These are phyloP conservation scores for Penicillium sp. DNA, from an alignment of 2,329 filamentous ascomycete species.

Conservation along the genomic window DNA sequence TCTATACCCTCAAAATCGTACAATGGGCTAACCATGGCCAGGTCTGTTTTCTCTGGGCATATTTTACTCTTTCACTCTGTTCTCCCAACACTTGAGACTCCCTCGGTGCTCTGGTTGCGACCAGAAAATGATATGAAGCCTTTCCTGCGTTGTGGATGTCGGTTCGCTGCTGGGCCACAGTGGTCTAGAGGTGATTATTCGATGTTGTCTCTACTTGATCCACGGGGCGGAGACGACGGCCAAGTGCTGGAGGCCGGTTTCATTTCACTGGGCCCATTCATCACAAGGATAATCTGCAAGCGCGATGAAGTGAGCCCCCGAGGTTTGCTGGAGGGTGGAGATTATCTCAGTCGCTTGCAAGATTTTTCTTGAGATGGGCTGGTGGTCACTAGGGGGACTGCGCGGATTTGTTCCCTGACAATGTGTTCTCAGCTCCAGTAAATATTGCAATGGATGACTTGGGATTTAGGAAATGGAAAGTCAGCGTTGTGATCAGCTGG, in stretches of 20 bases:
- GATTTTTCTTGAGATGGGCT: background rate
- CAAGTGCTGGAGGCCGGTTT: background rate
- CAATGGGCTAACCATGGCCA: background rate
- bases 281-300: background rate
- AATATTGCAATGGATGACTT: background rate
- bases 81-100: background rate
- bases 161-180: too few relatives aligned
- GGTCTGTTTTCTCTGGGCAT: background rate
- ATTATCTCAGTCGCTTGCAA: background rate
- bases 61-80: background rate
- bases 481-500: background rate
- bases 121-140: too few relatives aligned
- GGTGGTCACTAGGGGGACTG: background rate
- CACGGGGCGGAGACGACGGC: background rate
- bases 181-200: background rate
- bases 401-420: background rate
- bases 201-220: background rate
- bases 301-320: background rate
- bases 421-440: background rate
- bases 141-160: background rate
- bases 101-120: background rate
- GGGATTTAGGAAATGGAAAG: background rate
- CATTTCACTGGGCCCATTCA: background rate
- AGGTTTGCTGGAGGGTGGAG: background rate
- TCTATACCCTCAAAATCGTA: background rate